A percentile compares a stretch with the other conserved stretches of the same genome.
These are phyloP conservation scores for Solanum pinnatisectum DNA, from an alignment of 257 asterid species.

Conservation along the genomic window DNA sequence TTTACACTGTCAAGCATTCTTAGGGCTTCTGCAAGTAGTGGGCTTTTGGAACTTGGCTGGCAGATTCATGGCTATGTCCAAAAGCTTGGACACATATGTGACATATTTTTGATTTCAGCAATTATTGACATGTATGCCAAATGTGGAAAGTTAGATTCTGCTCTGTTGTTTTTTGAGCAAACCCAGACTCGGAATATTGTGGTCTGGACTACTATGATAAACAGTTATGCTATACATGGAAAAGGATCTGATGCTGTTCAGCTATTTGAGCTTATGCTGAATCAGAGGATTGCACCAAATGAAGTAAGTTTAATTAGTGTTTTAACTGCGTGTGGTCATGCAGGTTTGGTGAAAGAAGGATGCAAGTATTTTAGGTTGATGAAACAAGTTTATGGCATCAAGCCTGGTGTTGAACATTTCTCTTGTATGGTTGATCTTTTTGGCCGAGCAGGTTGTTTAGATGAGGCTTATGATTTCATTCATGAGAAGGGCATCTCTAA, in stretches of 20 bases:
- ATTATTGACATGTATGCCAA: constrained; percentile 75
- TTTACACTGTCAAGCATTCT: constrained; percentile 49
- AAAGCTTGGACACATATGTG: constrained; percentile 44
- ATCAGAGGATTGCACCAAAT: constrained; percentile 42
- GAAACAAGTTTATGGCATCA: constrained; percentile 33
- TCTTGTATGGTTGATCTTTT: constrained; percentile 68
- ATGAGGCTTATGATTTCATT: constrained; percentile 49
- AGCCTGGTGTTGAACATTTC: constrained; percentile 45
- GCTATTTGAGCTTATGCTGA: constrained; percentile 49
- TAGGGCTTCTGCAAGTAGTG: constrained; percentile 36
- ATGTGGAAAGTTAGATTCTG: constrained; percentile 52
- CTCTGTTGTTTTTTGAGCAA: constrained; percentile 34
- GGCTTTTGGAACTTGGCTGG: constrained; percentile 55
- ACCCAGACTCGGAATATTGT: constrained; percentile 39
- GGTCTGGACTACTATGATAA: constrained; percentile 61
- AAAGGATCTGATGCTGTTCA: constrained; percentile 44
- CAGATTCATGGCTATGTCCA: constrained; percentile 53
- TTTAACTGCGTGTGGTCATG: constrained; percentile 65
- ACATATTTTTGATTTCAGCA: constrained; percentile 42
- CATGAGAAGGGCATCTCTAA: constrained; percentile 33
- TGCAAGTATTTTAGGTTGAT: constrained; percentile 58
- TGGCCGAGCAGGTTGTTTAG: constrained; percentile 55
- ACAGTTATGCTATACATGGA: constrained; percentile 56
- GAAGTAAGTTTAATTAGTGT: constrained; percentile 56
- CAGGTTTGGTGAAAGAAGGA: constrained; percentile 65